Evolutionary conservation across 495 filamentous ascomycete genomes (phyloP).

Genomic region (Penicillium pancosmium): DNA sequence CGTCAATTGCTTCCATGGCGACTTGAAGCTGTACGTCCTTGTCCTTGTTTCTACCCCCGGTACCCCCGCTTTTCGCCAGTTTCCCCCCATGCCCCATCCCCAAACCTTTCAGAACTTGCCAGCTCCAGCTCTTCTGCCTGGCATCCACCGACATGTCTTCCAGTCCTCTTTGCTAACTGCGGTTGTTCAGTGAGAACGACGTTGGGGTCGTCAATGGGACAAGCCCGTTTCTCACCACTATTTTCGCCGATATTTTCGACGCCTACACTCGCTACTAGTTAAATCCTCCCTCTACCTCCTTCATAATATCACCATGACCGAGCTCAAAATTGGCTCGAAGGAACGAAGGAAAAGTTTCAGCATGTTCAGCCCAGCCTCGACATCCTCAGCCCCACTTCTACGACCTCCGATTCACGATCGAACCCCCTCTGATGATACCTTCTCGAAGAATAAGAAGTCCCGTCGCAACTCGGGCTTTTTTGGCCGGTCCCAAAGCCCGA

Average conservation of each 20-base stretch:
- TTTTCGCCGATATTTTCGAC: slow-evolving; percentile 1
- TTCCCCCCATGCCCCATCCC: not conserved
- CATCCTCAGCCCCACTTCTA: slow-evolving; percentile 23
- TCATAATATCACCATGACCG: slow-evolving; percentile 39
- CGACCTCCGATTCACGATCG: slow-evolving; percentile 35
- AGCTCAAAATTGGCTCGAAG: slow-evolving; percentile 35
- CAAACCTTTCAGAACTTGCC: not conserved
- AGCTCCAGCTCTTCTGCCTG: not conserved
- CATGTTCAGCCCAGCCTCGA: slow-evolving; percentile 40
- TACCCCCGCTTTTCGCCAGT: slow-evolving; percentile 14
- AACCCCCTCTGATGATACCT: slow-evolving; percentile 42
- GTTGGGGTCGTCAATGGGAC: slow-evolving; percentile 40
- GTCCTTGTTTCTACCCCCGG: slow-evolving; percentile 8
- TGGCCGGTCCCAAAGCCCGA: slow-evolving; percentile 33
- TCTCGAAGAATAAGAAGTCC: slow-evolving; percentile 38
- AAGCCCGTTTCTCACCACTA: slow-evolving; percentile 23
- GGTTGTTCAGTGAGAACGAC: slow-evolving; percentile 33
- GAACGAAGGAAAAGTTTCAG: slow-evolving; percentile 51
- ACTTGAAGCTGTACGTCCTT: slow-evolving; percentile 41
- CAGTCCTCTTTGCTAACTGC: slow-evolving; percentile 18
- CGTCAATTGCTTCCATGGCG: slow-evolving; percentile 39
- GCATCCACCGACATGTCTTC: slow-evolving; percentile 7
- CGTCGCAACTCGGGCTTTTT: slow-evolving; percentile 53
- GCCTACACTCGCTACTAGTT: slow-evolving; percentile 12
- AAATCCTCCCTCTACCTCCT: not conserved